These are phyloP conservation scores for Calocybe cyanea DNA, from an alignment of 768 basidiomycete species.

Conservation along the genomic window DNA sequence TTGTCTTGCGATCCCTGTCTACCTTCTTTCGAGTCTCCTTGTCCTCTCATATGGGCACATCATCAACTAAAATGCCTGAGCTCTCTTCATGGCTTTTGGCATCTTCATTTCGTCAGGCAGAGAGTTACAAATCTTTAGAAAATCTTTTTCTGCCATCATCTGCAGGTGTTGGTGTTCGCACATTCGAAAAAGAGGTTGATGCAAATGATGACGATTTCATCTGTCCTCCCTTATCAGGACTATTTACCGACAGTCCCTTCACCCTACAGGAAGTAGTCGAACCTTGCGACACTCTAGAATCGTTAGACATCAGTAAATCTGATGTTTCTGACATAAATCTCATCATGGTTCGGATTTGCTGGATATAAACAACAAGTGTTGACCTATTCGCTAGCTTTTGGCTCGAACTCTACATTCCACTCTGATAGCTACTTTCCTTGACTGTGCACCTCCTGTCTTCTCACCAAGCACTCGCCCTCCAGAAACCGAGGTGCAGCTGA, in stretches of 20 bases:
- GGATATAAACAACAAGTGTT: background rate
- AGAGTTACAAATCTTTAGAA: constrained; percentile 55
- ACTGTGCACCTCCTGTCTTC: constrained; percentile 82
- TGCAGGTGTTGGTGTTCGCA: constrained; percentile 7
- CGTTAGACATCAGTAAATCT: constrained; percentile 4
- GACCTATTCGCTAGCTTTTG: constrained; percentile 45
- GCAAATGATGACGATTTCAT: constrained; percentile 33
- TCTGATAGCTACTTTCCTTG: constrained; percentile 80
- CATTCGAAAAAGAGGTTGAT: constrained; percentile 34
- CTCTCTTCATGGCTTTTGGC: constrained; percentile 58
- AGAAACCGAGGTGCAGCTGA: constrained; percentile 57
- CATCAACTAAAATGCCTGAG: constrained; percentile 2
- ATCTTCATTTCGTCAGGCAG: constrained; percentile 49
- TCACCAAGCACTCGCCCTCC: constrained; percentile 56
- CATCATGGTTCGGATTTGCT: constrained; percentile 4
- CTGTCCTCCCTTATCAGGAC: constrained; percentile 13
- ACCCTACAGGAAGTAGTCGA: constrained; percentile 10
- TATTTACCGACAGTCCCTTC: background rate
- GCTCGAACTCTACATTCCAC: constrained; percentile 74
- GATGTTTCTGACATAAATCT: constrained; percentile 5
- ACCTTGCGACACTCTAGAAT: constrained; percentile 3
- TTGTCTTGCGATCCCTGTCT: constrained; percentile 69
- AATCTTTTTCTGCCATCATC: constrained; percentile 32
- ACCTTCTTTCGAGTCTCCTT: constrained; percentile 57
- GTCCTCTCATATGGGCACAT: constrained; percentile 19